phyloP scores from a whole-genome alignment of 148 eudicot species.

The Rhododendron simsii region DNA sequence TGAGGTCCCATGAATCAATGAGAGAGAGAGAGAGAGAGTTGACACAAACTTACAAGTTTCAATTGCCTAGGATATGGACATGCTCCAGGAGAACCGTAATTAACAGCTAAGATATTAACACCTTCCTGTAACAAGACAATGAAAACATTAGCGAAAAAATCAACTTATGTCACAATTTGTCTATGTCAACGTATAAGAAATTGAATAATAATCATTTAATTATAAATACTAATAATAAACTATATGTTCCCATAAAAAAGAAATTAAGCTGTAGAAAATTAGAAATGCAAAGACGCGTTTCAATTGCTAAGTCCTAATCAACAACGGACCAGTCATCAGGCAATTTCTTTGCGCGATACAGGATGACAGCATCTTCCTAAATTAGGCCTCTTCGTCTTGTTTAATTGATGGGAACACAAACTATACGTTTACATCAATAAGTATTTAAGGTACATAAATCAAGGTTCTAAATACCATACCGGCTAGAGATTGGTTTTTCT shows the following conservation, averaged over 20 bases:
- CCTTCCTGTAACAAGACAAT: conserved; percentile 53
- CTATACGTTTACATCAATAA: not conserved
- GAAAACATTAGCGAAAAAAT: not conserved
- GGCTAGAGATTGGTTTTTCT: too few species aligned
- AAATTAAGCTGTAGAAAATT: not conserved
- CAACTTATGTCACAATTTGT: not conserved
- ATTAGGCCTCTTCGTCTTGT: not conserved
- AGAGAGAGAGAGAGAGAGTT: not conserved
- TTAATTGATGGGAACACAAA: not conserved
- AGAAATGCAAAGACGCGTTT: not conserved
- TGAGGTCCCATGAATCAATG: not conserved
- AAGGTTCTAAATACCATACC: not conserved
- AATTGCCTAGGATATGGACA: conserved; percentile 83
- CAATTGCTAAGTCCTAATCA: not conserved
- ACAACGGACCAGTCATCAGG: not conserved
- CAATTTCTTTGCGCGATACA: not conserved
- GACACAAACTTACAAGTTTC: conserved; percentile 55
- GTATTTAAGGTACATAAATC: not conserved
- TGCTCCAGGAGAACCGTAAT: conserved; percentile 87
- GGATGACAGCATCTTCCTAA: not conserved
- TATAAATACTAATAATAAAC: not conserved
- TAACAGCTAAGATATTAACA: conserved; percentile 74
- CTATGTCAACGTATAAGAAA: not conserved
- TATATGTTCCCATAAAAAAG: not conserved
- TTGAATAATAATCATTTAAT: not conserved